Base-by-base conservation (phyloP, 1,284 basidiomycete genomes). In the Schizophyllum commune region DNA sequence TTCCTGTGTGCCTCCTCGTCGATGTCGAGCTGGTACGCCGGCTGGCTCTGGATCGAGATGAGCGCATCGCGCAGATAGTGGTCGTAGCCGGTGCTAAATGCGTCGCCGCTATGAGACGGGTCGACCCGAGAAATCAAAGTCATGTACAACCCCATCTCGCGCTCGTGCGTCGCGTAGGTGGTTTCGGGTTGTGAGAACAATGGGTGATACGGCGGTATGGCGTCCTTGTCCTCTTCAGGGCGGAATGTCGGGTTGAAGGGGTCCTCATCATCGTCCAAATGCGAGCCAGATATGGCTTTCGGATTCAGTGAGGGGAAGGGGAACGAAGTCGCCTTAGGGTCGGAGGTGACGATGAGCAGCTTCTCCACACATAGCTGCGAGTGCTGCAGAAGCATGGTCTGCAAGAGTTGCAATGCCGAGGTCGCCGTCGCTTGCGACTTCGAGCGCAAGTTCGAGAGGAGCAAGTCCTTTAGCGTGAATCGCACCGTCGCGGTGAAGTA, bases 401-500 rank as follows among this genome's bases (percentile, higher is more conserved):
- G 85, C 20, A 96, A 74, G 8, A 97, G 79, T 65, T 92, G 89
- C 52, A 96, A 74, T 1, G 92, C 90, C 7, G 92, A 85, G 0
- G 88, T 86, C 0, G 81, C 79, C 0, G 92, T 84, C 0, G 84
- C 73, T 60, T 85, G 81, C 8, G 83, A 84, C 54, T 75, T 74
- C 1, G 91, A 93, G 13, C 82, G 79, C 22, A 96, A 74, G 68
- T 93, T 94, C 57, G 91, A 83, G 56, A 92, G 70, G 4, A 97
- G 75, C 27, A 97, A 80, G 68, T 97, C 94, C 69, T 93, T 94
- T 20, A 97, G 78, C 1, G 92, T 96, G 75, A 94, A 97, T 17
- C 94, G 84, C 13, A 88, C 91, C 73, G 89, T 83, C 0, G 91
- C 87, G 3, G 88, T 92, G 71, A 92, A 91, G 73, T 96, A 96